Evolutionary conservation across 2,329 filamentous ascomycete species (phyloP).

Genomic region (Talaromyces albobiverticillius): DNA sequence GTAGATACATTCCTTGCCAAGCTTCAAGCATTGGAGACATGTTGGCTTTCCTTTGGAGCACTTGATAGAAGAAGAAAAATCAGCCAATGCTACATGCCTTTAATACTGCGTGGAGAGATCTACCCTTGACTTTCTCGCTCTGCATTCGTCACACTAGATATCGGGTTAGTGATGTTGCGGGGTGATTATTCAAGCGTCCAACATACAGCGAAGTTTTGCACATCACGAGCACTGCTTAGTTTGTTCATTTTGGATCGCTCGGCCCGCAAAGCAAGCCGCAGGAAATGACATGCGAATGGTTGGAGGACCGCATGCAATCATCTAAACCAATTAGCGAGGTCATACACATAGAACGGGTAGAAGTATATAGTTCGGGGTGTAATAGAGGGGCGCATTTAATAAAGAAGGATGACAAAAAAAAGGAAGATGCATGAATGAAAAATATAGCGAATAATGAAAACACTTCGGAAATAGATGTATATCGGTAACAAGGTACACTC

Average conservation of each 20-base stretch:
- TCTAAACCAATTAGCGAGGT: not conserved
- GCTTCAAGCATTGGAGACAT: constrained; percentile 38
- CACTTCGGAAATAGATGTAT: too few relatives aligned
- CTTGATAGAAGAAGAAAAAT: constrained; percentile 21
- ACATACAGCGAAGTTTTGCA: constrained; percentile 40
- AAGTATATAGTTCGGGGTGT: not conserved
- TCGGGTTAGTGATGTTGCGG: constrained; percentile 1
- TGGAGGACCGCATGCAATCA: not conserved
- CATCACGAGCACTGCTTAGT: constrained; percentile 40
- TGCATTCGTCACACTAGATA: constrained; percentile 38
- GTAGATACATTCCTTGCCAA: constrained; percentile 41
- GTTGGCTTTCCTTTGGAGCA: constrained; percentile 42
- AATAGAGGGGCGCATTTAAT: not conserved
- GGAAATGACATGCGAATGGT: not conserved
- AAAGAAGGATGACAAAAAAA: too few relatives aligned
- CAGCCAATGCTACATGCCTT: not conserved
- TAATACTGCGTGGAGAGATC: constrained; percentile 6
- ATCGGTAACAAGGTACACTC: too few relatives aligned
- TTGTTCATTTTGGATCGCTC: constrained; percentile 29
- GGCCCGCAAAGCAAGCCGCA: constrained; percentile 9
- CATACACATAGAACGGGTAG: not conserved
- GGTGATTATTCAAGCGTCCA: not conserved
- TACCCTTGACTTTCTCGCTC: constrained; percentile 39
- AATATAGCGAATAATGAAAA: too few relatives aligned
- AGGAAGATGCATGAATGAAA: not conserved